Evolutionary conservation across 768 basidiomycete genomes (phyloP).

Genomic region (Fibroporia radiculosa): DNA sequence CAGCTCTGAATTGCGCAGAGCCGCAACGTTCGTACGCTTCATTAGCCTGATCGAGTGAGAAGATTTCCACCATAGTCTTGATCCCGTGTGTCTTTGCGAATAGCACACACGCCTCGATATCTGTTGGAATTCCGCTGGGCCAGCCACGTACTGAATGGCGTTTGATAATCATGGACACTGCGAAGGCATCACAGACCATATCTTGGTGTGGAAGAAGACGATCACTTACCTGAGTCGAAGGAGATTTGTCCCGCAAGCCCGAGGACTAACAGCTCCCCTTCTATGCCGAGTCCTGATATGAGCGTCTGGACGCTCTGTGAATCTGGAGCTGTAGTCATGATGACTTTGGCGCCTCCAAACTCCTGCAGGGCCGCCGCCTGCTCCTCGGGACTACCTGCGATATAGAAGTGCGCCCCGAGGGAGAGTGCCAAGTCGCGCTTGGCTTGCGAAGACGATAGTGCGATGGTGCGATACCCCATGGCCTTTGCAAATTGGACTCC

Average conservation of each 20-base stretch:
- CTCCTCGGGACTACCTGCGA: conserved; percentile 24
- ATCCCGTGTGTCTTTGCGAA: conserved; percentile 14
- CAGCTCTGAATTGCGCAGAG: conserved; percentile 16
- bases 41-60: conserved; percentile 17
- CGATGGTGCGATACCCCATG: conserved; percentile 30
- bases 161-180: conserved; percentile 12
- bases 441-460: conserved; percentile 22
- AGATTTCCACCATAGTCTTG: conserved; percentile 17
- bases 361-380: conserved; percentile 24
- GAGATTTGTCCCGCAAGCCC: conserved; percentile 12
- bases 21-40: conserved; percentile 18
- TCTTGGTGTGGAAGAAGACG: background rate
- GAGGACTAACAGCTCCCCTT: conserved; percentile 18
- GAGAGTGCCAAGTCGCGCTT: conserved; percentile 27
- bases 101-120: conserved; percentile 14
- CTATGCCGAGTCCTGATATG: conserved; percentile 13
- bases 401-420: conserved; percentile 31
- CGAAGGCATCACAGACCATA: conserved; percentile 1
- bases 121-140: conserved; percentile 13
- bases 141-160: conserved; percentile 20
- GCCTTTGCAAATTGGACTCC: conserved; percentile 26
- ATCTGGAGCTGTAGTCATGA: conserved; percentile 27
- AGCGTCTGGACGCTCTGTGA: conserved; percentile 11
- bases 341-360: conserved; percentile 32
- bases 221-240: conserved; percentile 12